A percentile compares a stretch with the other conserved stretches of the same genome.
phyloP scores from a whole-genome alignment of 495 filamentous ascomycete species.

The Xylaria nigripes region DNA sequence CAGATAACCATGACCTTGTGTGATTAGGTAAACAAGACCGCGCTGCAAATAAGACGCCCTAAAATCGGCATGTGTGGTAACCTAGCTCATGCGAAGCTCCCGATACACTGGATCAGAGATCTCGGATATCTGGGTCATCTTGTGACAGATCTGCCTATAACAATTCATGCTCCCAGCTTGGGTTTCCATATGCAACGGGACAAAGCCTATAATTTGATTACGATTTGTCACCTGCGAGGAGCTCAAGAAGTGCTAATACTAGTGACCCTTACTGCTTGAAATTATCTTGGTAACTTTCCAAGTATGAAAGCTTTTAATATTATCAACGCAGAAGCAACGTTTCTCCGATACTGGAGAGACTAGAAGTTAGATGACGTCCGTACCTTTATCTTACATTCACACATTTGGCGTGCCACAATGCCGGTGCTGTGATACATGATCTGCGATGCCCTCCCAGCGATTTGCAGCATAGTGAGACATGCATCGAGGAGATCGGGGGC shows the following conservation, averaged over 20 bases:
- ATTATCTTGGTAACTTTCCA: too few species aligned
- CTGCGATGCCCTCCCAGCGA: background rate
- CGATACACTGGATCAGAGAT: background rate
- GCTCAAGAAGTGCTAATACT: too few species aligned
- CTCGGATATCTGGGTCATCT: conserved; percentile 2
- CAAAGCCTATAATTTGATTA: background rate
- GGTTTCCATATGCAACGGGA: background rate
- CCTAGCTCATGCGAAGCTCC: background rate
- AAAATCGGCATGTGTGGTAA: too few species aligned
- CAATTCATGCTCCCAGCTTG: too few species aligned
- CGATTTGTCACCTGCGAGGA: too few species aligned
- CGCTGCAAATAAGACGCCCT: background rate
- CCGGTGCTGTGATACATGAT: background rate
- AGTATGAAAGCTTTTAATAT: too few species aligned
- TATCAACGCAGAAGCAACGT: background rate
- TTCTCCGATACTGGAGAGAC: background rate
- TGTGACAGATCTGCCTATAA: conserved; percentile 4
- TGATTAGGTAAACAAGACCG: background rate
- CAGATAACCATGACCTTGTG: too few species aligned
- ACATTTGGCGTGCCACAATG: background rate
- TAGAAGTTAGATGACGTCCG: background rate
- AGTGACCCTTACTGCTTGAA: too few species aligned
- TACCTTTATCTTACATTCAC: background rate
- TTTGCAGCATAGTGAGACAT: conserved; percentile 6
- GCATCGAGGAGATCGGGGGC: background rate